phyloP scores from a whole-genome alignment of 2,329 filamentous ascomycete genomes.

The Phyllosticta capitalensis region DNA sequence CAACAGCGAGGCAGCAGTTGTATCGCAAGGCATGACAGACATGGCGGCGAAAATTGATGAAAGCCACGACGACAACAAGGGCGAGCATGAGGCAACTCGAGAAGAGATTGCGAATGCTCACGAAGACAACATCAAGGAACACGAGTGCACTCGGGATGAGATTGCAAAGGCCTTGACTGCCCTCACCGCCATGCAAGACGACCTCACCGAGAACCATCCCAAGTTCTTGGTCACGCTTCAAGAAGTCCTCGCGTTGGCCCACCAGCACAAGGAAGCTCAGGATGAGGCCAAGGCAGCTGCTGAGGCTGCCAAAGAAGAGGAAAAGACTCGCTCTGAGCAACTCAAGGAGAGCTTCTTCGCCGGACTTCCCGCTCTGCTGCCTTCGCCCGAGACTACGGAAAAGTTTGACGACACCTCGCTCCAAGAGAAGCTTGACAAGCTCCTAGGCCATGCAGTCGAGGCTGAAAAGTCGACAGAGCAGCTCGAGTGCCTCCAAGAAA shows the following conservation, averaged over 20 bases:
- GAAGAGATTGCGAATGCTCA: constrained; percentile 72
- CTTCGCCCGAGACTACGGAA: constrained; percentile 31
- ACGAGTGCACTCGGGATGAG: constrained; percentile 73
- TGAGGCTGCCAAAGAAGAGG: constrained; percentile 31
- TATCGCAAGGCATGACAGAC: constrained; percentile 74
- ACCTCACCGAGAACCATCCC: constrained; percentile 75
- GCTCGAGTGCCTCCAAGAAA: constrained; percentile 75
- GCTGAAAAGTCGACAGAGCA: constrained; percentile 63
- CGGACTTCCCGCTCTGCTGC: constrained; percentile 36
- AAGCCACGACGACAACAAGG: constrained; percentile 60
- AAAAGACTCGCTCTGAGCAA: constrained; percentile 33
- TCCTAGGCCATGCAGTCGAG: constrained; percentile 54
- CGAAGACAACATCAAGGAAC: constrained; percentile 64
- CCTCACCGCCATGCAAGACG: constrained; percentile 66
- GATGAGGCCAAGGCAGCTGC: constrained; percentile 43
- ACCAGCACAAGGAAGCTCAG: constrained; percentile 80
- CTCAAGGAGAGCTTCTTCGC: constrained; percentile 31
- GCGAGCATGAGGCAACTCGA: constrained; percentile 73
- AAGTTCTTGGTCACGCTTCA: constrained; percentile 79
- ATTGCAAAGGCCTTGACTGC: constrained; percentile 63
- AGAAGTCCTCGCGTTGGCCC: constrained; percentile 73
- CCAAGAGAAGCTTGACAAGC: constrained; percentile 46
- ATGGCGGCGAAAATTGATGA: constrained; percentile 68
- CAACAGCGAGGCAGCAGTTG: constrained; percentile 76
- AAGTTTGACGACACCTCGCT: constrained; percentile 48